phyloP scores from a whole-genome alignment of 2,329 filamentous ascomycete species.

The Claviceps pusilla region DNA sequence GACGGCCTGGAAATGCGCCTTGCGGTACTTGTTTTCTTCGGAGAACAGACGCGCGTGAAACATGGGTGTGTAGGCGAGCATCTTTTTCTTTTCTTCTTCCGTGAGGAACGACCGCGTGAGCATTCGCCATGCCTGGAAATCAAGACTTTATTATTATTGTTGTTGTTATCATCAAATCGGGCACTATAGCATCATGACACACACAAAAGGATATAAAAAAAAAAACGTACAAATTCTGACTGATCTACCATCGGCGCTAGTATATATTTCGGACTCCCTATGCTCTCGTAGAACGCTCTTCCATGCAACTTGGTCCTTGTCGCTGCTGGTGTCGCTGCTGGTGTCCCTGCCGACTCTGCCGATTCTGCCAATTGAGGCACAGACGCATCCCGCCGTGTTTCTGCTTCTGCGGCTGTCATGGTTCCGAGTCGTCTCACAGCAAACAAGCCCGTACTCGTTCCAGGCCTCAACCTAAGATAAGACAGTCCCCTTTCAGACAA shows the following conservation, averaged over 20 bases:
- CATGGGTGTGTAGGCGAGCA: constrained; percentile 93
- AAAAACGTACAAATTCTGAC: constrained; percentile 71
- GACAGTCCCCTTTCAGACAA: too few relatives aligned
- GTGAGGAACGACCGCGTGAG: constrained; percentile 86
- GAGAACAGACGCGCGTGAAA: constrained; percentile 81
- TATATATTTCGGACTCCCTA: constrained; percentile 80
- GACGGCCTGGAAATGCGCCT: constrained; percentile 64
- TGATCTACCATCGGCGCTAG: constrained; percentile 97
- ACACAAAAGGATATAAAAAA: neutral
- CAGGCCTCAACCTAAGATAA: too few relatives aligned
- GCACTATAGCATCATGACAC: neutral
- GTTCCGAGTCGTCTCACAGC: constrained; percentile 14
- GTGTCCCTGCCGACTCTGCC: neutral
- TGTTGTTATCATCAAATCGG: neutral
- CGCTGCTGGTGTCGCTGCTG: constrained; percentile 10
- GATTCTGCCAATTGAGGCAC: neutral
- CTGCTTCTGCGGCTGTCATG: constrained; percentile 16
- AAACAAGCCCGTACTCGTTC: neutral
- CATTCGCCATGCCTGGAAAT: constrained; percentile 75
- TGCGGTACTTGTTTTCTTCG: constrained; percentile 61
- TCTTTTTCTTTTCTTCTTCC: constrained; percentile 41
- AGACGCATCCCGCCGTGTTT: constrained; percentile 7
- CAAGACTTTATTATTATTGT: neutral
- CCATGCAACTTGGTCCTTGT: constrained; percentile 57
- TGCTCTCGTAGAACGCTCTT: constrained; percentile 83